Base-by-base conservation (phyloP, 177 flowering plant genomes). In the Vitis hybrid region DNA sequence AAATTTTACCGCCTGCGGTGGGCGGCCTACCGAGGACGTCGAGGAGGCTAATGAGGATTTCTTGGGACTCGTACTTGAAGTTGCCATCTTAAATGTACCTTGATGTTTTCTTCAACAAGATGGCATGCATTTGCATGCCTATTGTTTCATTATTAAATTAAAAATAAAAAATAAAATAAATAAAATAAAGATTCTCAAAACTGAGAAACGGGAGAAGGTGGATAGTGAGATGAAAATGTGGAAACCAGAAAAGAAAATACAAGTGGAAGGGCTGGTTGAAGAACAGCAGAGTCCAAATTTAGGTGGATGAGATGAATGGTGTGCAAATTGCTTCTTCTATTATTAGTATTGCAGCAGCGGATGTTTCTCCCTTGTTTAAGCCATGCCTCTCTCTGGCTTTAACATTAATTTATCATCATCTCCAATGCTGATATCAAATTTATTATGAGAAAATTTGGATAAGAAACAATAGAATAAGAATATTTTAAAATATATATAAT, bases 1-100 rank as follows among this genome's bases (percentile, higher is more conserved):
- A 45, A 91, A 89, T 64, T 85, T 88, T n/a, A 91, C 93, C 0
- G 82, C 83, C 52, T 85, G 86, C 0, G 92, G 87, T 7, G 90
- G 90, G 0, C 84, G 85, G 51, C 78, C 77, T 1, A 68, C 60
- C 14, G 77, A 50, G 0, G 85, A 70, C 5, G 81, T 8, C 5
- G 77, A 72, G 8, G 75, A 29, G 13, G 77, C 62, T 2, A 81
- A 66, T 11, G 77, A 31, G 0, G 81, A 10, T 65, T 79, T 78
- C 75, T 80, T 80, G 12, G 81, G 50, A 8, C 68, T 69, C 29
- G 19, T 60, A 11, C 71, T 50, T 51, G 83, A 67, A 33, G 73
- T 73, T 22, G 85, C 77, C 85, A 83, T 85, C 13, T 14, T 31
- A 39, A 13, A 6, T 63, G 12, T 61, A 61, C 39, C 45, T 12